Evolutionary conservation across 495 filamentous ascomycete species (phyloP).

Genomic region (Letharia lupina): DNA sequence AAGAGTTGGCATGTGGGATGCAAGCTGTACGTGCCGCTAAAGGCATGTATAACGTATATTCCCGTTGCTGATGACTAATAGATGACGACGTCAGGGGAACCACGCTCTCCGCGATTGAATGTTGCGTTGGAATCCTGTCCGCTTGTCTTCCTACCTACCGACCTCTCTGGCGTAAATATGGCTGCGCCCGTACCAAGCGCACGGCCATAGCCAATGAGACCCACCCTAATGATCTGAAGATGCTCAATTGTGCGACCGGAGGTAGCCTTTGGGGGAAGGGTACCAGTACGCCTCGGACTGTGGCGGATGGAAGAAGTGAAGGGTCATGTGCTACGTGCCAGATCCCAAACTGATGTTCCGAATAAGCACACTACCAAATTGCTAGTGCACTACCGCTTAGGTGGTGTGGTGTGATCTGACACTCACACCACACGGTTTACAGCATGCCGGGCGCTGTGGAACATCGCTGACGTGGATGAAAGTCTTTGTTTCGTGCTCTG

Average conservation of each 20-base stretch:
- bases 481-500: too few relatives aligned
- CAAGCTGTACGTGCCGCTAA: neutral
- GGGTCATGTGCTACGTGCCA: neutral
- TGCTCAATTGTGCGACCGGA: neutral
- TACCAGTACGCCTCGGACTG: neutral
- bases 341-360: too few relatives aligned
- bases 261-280: neutral
- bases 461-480: too few relatives aligned
- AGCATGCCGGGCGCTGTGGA: too few relatives aligned
- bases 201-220: neutral
- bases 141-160: slow-evolving; percentile 1
- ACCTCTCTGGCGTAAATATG: neutral
- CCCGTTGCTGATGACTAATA: neutral
- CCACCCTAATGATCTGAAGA: neutral
- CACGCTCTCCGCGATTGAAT: slow-evolving; percentile 1
- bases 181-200: neutral
- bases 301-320: neutral
- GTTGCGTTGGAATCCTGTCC: neutral
- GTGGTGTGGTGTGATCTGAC: neutral
- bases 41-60: neutral
- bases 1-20: neutral
- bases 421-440: too few relatives aligned
- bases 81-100: neutral
- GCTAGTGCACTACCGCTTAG: too few relatives aligned
- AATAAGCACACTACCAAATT: too few relatives aligned